Base-by-base conservation (phyloP, 2,329 filamentous ascomycete species). In the Phialophora chinensis region DNA sequence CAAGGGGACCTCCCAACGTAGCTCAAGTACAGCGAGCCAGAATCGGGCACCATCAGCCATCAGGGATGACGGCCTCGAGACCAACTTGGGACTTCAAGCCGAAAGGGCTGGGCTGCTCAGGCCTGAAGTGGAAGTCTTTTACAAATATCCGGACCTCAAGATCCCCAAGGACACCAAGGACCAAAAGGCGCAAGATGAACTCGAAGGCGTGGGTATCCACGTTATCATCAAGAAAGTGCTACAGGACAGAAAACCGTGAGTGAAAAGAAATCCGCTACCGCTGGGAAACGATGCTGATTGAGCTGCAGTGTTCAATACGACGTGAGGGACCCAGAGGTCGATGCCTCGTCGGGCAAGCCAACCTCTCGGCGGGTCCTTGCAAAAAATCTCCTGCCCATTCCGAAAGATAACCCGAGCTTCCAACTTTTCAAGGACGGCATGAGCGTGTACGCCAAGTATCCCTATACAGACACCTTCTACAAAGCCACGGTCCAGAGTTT, bases 391-490 rank as follows among this genome's bases (percentile, higher is more conserved):
- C 93, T 93, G 54, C 86, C 89, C 1, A 93, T 95, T 64, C 89
- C 91, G 1, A 83, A 86, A 70, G 81, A 78, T 68, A 87, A 78
- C 2, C 80, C 90, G 17, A 79, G 84, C 3, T 83, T 90, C 49
- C 85, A 90, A 65, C 86, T 90, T 42, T 87, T 86, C 71, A 73
- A 83, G 7, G 79, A 86, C 47, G 90, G 90, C 53, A 91, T 90
- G 75, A 86, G 88, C 54, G 91, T 94, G 8, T 81, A 94, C 65
- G 91, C 91, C 0, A 81, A 92, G 65, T 95, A 95, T 74, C 91
- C 91, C 0, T 89, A 92, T 72, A 94, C 91, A 0, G 93, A 91
- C 0, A 93, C 91, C 0, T 94, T 95, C 73, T 95, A 95, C 77
- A 89, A 91, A 75, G 91, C 91, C 1, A 90, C 93, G 72, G 90